Conservation (phyloP, 768 basidiomycete genomes). For the Saitozyma sp. region DNA sequence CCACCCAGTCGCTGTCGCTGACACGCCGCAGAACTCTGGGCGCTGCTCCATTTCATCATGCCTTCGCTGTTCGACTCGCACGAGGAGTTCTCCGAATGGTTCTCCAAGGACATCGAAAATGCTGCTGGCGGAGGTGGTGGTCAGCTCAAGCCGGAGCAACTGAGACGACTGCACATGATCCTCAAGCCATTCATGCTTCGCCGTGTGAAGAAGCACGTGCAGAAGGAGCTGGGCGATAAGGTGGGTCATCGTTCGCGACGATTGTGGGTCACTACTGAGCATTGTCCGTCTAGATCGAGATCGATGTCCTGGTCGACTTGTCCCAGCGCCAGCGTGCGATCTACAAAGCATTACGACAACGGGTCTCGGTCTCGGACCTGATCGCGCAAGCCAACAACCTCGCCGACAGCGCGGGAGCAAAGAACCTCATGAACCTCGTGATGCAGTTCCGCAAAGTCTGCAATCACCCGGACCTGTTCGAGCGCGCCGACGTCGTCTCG, state of each 20-base stretch:
- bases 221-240: slow-evolving; percentile 99
- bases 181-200: slow-evolving; percentile 98
- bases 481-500: slow-evolving; percentile 90
- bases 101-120: slow-evolving; percentile 98
- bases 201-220: slow-evolving; percentile 96
- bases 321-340: slow-evolving; percentile 87
- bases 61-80: slow-evolving; percentile 98
- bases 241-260: slow-evolving; percentile 53
- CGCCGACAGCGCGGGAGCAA: slow-evolving; percentile 66
- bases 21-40: slow-evolving; percentile 80
- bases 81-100: slow-evolving; percentile 99
- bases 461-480: slow-evolving; percentile 97
- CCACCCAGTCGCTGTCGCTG: not conserved
- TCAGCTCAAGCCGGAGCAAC: slow-evolving; percentile 90
- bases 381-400: slow-evolving; percentile 88
- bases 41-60: slow-evolving; percentile 98
- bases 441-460: slow-evolving; percentile 99
- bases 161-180: slow-evolving; percentile 95
- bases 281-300: slow-evolving; percentile 72
- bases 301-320: slow-evolving; percentile 89
- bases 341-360: slow-evolving; percentile 84
- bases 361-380: slow-evolving; percentile 91
- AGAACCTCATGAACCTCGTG: slow-evolving; percentile 96
- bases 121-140: slow-evolving; percentile 81
- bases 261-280: not conserved